Percentiles rank a stretch among this genome's conserved stretches.
phyloP scores from a whole-genome alignment of 305 asterid species.

The Fraxinus dipetala region DNA sequence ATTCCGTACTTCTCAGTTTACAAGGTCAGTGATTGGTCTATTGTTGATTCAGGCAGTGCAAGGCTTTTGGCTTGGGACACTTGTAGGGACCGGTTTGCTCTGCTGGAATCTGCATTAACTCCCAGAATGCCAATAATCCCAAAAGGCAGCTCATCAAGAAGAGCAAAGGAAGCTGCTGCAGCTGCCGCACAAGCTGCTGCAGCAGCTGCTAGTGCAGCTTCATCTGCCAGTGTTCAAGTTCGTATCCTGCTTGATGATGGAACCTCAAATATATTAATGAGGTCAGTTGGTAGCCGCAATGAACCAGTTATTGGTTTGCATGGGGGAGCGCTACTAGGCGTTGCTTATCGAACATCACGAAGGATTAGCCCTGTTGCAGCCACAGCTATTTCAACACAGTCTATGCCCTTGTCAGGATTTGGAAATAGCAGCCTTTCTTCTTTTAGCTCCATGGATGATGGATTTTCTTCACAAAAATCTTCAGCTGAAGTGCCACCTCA shows the following conservation, averaged over 20 bases:
- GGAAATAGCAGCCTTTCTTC: conserved; percentile 63
- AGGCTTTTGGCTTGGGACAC: conserved; percentile 94
- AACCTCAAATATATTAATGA: conserved; percentile 86
- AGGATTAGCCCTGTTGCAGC: conserved; percentile 72
- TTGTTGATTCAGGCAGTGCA: conserved; percentile 97
- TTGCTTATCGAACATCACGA: conserved; percentile 79
- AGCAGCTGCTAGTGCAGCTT: conserved; percentile 84
- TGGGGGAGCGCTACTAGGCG: conserved; percentile 91
- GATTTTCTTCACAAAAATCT: conserved; percentile 54
- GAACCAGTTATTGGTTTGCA: conserved; percentile 83
- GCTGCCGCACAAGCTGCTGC: conserved; percentile 94
- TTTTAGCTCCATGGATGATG: conserved; percentile 61
- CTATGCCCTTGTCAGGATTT: conserved; percentile 91
- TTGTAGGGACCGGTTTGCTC: conserved; percentile 88
- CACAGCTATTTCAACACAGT: conserved; percentile 86
- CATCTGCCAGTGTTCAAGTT: conserved; percentile 85
- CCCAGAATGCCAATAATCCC: conserved; percentile 83
- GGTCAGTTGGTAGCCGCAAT: conserved; percentile 85
- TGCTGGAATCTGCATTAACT: conserved; percentile 72
- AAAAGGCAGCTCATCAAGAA: conserved; percentile 82
- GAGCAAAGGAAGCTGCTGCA: conserved; percentile 92
- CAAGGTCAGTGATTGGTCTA: conserved; percentile 91
- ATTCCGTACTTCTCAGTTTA: conserved; percentile 89
- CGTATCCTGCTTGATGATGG: conserved; percentile 93
- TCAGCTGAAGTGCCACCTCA: conserved; percentile 74